Percentiles rank a stretch among this genome's conserved stretches.
phyloP scores from a whole-genome alignment of 2,329 filamentous ascomycete genomes.

The Penicillium sclerotiorum region DNA sequence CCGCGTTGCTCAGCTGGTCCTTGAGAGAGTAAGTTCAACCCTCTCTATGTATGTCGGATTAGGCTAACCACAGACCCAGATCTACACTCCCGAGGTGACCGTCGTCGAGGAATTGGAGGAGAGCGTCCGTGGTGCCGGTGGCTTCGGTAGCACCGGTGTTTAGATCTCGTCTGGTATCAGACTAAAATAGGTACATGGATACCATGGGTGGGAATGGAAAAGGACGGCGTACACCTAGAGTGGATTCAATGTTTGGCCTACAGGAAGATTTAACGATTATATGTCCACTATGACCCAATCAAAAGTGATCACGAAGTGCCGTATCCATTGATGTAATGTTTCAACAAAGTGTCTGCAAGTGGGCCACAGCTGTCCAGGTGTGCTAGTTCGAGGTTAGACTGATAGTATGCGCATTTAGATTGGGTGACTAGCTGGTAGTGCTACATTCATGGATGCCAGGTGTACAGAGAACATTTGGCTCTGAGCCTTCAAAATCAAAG shows the following conservation, averaged over 20 bases:
- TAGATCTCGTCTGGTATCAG: no score
- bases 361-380: no score
- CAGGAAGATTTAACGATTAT: conserved; percentile 13
- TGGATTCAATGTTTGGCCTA: background rate
- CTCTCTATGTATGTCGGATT: background rate
- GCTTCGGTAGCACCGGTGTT: conserved; percentile 83
- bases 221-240: conserved; percentile 7
- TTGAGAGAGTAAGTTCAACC: conserved; percentile 68
- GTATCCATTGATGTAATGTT: background rate
- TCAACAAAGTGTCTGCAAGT: conserved; percentile 8
- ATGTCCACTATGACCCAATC: conserved; percentile 4
- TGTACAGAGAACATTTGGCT: no score
- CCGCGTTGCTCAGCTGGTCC: conserved; percentile 86
- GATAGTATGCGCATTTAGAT: no score
- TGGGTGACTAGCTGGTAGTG: no score
- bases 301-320: conserved; percentile 7
- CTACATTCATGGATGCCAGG: no score
- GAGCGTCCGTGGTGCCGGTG: conserved; percentile 86
- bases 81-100: conserved; percentile 88
- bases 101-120: conserved; percentile 87
- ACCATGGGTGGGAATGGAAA: background rate
- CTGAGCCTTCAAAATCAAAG: no score
- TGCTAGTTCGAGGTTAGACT: no score
- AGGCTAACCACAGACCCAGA: conserved; percentile 47
- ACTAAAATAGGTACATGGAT: no score